Conservation (phyloP, 1,284 basidiomycete genomes). For the Ganoderma lucidum region DNA sequence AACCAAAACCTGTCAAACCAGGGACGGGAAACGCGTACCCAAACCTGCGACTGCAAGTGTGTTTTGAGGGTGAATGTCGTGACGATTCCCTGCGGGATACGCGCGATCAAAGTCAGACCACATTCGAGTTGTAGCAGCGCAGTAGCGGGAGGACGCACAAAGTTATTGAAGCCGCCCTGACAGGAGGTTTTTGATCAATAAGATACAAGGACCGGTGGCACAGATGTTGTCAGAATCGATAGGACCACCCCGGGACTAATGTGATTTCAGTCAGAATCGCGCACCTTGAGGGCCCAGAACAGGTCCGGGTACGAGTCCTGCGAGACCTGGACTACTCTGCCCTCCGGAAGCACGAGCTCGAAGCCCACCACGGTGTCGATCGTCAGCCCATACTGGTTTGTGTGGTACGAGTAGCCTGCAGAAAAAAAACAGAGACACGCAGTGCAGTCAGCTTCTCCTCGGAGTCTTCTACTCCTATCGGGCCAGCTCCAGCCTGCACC, state of each 20-base stretch:
- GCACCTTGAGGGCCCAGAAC: constrained; percentile 52
- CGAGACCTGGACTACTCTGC: constrained; percentile 42
- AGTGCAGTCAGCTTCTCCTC: constrained; percentile 2
- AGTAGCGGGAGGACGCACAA: constrained; percentile 46
- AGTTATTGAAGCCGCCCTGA: constrained; percentile 69
- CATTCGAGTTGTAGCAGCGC: background rate
- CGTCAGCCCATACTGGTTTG: constrained; percentile 52
- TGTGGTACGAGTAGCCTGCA: constrained; percentile 51
- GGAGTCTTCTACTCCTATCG: background rate
- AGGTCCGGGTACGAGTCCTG: constrained; percentile 41
- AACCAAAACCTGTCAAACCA: background rate
- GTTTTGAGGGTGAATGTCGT: constrained; percentile 64
- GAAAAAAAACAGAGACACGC: background rate
- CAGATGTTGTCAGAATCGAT: background rate
- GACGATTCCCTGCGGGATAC: constrained; percentile 59
- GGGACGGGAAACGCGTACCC: constrained; percentile 51
- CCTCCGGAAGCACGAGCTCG: constrained; percentile 52
- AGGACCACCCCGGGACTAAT: background rate
- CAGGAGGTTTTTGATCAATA: background rate
- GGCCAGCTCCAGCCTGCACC: background rate
- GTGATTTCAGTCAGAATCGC: constrained; percentile 10
- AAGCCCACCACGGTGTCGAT: constrained; percentile 51
- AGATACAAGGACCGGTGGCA: constrained; percentile 3
- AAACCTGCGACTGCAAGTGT: constrained; percentile 62
- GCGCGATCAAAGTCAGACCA: background rate